phyloP scores from a whole-genome alignment of 441 rosid species.

The Corymbia calophylla region DNA sequence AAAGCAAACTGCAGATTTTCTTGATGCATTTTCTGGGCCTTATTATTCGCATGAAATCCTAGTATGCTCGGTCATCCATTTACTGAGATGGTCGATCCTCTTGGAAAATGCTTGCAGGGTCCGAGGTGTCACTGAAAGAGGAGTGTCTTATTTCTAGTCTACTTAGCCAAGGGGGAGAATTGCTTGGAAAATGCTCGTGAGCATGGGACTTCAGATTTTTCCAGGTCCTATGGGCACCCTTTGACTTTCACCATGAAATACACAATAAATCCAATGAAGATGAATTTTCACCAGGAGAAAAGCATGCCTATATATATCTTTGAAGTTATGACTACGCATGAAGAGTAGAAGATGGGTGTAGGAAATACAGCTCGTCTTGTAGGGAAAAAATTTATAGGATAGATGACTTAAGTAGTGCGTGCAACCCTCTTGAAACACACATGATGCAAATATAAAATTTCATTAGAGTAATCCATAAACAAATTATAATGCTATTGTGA shows the following conservation, averaged over 20 bases:
- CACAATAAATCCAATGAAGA: no score
- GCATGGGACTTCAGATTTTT: not conserved
- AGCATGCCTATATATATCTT: not conserved
- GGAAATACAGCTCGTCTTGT: not conserved
- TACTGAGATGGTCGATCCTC: not conserved
- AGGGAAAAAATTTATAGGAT: not conserved
- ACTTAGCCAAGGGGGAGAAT: no score
- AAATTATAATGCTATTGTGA: not conserved
- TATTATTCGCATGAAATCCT: no score
- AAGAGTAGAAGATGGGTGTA: not conserved
- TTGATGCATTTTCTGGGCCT: no score
- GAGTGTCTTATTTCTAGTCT: no score
- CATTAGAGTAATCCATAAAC: not conserved
- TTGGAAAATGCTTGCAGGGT: no score
- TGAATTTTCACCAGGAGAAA: not conserved
- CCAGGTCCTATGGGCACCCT: no score
- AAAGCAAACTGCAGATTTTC: no score
- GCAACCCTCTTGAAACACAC: not conserved
- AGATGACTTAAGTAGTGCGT: not conserved
- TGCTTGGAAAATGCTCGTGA: not conserved
- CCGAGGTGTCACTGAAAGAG: no score
- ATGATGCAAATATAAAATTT: no score
- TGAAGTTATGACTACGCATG: not conserved
- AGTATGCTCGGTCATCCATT: not conserved
- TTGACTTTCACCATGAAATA: no score